phyloP scores from a whole-genome alignment of 257 asterid genomes.

The Nicotiana otophora region DNA sequence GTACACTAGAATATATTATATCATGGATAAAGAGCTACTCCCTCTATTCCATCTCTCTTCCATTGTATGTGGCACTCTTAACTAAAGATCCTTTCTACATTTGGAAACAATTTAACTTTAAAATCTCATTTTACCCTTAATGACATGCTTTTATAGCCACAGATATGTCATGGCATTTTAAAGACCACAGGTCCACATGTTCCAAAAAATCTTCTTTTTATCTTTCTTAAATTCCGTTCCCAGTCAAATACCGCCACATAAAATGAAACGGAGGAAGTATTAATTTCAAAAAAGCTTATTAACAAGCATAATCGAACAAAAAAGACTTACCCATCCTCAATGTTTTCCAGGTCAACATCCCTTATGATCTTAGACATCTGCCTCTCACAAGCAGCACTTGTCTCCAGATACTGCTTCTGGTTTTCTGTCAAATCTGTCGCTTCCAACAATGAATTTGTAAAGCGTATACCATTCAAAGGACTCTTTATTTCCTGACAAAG shows the following conservation, averaged over 20 bases:
- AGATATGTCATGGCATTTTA: neutral
- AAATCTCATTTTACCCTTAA: neutral
- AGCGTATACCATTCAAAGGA: slow-evolving; percentile 71
- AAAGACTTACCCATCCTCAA: slow-evolving; percentile 62
- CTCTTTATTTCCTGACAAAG: slow-evolving; percentile 70
- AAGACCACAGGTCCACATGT: neutral
- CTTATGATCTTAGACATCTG: slow-evolving; percentile 70
- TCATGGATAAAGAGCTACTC: neutral
- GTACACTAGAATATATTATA: neutral
- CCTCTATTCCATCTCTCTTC: neutral
- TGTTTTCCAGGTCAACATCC: slow-evolving; percentile 59
- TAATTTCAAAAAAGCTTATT: neutral
- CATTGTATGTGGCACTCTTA: neutral
- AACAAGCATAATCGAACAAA: neutral
- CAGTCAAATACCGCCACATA: neutral
- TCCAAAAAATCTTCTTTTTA: neutral
- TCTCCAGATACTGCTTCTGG: slow-evolving; percentile 73
- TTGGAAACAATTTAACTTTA: neutral
- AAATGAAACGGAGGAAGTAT: neutral
- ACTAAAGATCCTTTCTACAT: neutral
- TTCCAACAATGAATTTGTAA: slow-evolving; percentile 69
- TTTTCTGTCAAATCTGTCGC: slow-evolving; percentile 60
- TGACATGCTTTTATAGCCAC: neutral
- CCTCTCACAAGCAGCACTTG: slow-evolving; percentile 82
- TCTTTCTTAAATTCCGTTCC: neutral